phyloP scores from a whole-genome alignment of 441 rosid genomes.

The Viola pubescens region DNA sequence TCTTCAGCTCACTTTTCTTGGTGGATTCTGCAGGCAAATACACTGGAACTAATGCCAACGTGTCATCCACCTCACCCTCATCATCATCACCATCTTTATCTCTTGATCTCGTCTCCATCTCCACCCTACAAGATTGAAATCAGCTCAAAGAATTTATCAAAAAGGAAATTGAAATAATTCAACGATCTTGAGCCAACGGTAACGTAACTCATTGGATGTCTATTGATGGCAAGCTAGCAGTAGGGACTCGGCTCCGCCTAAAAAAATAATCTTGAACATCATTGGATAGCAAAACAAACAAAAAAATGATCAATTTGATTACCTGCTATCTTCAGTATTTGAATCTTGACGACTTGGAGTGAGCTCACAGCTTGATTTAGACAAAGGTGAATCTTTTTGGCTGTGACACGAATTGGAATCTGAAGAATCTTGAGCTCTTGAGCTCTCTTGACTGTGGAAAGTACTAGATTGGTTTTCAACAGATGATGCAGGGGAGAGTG shows the following conservation, averaged over 20 bases:
- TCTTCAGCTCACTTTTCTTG: slow-evolving; percentile 17
- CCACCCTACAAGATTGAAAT: slow-evolving; percentile 4
- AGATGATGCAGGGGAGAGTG: slow-evolving; percentile 13
- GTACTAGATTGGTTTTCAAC: slow-evolving; percentile 16
- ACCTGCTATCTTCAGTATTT: slow-evolving; percentile 23
- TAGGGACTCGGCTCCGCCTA: not conserved
- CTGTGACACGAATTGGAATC: slow-evolving; percentile 3
- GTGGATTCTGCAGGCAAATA: slow-evolving; percentile 12
- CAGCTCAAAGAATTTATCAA: slow-evolving; percentile 19
- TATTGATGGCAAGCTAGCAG: not conserved
- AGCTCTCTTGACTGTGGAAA: slow-evolving; percentile 16
- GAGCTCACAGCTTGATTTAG: slow-evolving; percentile 10
- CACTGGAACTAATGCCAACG: slow-evolving; percentile 39
- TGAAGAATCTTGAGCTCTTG: slow-evolving; percentile 4
- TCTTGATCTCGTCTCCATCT: slow-evolving; percentile 8
- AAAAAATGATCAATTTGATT: not conserved
- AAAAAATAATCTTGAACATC: not conserved
- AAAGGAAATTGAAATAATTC: not conserved
- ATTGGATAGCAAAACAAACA: not conserved
- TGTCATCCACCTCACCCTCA: slow-evolving; percentile 25
- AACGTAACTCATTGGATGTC: not conserved
- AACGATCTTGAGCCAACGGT: not conserved
- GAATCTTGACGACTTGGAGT: slow-evolving; percentile 19
- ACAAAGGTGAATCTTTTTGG: slow-evolving; percentile 9
- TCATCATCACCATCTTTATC: slow-evolving; percentile 12